Percentiles rank a stretch among this genome's conserved stretches.
Evolutionary conservation across 106 monocot species (phyloP).

Genomic region (Apostasia shenzhenica): DNA sequence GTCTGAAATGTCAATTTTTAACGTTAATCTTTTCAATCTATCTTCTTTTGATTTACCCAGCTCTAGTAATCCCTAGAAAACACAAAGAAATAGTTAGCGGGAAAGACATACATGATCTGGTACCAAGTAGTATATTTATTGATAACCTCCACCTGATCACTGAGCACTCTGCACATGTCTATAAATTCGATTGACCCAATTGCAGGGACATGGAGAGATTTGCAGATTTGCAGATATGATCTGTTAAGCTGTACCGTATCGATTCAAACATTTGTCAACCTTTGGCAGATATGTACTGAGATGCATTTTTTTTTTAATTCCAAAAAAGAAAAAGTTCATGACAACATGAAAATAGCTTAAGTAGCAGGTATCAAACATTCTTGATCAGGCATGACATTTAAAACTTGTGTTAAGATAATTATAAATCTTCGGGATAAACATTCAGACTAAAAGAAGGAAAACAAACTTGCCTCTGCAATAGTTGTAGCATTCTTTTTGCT

Average conservation of each 20-base stretch:
- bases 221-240: slow-evolving; percentile 69
- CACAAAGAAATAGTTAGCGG: neutral
- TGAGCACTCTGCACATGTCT: slow-evolving; percentile 74
- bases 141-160: slow-evolving; percentile 57
- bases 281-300: neutral
- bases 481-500: slow-evolving; percentile 57
- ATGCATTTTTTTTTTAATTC: neutral
- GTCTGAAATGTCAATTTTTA: slow-evolving; percentile 58
- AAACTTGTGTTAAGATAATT: too few relatives aligned
- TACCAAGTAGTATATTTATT: neutral
- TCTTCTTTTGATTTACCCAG: slow-evolving; percentile 61
- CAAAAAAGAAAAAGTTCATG: neutral
- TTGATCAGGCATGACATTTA: too few relatives aligned
- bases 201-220: slow-evolving; percentile 53
- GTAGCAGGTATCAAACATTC: too few relatives aligned
- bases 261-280: neutral
- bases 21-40: slow-evolving; percentile 46
- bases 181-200: slow-evolving; percentile 63
- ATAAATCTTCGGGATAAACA: too few relatives aligned
- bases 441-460: neutral
- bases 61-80: slow-evolving; percentile 67
- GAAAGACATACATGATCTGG: neutral
- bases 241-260: slow-evolving; percentile 55
- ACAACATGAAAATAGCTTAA: too few relatives aligned
- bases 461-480: slow-evolving; percentile 60